Conservation (phyloP, 768 basidiomycete genomes). For the Clitopilus hobsonii region DNA sequence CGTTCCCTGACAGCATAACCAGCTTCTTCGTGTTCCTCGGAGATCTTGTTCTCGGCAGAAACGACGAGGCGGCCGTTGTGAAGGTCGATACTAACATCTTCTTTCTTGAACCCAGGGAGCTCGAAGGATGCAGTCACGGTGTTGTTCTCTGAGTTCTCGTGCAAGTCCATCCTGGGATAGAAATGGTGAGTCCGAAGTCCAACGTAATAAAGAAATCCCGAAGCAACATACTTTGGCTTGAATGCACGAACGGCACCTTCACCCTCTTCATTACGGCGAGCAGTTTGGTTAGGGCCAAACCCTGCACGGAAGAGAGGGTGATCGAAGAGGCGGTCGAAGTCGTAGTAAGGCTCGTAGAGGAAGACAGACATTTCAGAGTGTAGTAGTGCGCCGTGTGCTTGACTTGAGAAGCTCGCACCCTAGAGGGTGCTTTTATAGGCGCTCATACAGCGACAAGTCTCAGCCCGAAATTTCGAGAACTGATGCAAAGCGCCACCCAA, state of each 20-base stretch:
- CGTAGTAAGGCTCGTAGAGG: slow-evolving; percentile 2
- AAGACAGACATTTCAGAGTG: background rate
- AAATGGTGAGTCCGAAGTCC: background rate
- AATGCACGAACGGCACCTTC: background rate
- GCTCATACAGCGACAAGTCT: background rate
- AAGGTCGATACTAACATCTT: slow-evolving; percentile 50
- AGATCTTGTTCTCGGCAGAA: slow-evolving; percentile 41
- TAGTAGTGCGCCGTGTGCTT: background rate
- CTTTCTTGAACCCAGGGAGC: slow-evolving; percentile 51
- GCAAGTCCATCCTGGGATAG: slow-evolving; percentile 48
- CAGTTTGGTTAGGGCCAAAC: background rate
- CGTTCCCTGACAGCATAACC: slow-evolving; percentile 49
- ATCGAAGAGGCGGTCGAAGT: slow-evolving; percentile 1
- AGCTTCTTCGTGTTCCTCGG: slow-evolving; percentile 28
- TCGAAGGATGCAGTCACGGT: slow-evolving; percentile 56
- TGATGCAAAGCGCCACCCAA: background rate
- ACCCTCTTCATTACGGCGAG: background rate
- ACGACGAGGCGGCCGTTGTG: slow-evolving; percentile 46
- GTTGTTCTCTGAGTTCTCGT: slow-evolving; percentile 44
- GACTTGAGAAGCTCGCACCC: background rate
- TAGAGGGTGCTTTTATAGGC: background rate
- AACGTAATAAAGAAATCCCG: background rate
- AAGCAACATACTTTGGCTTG: background rate
- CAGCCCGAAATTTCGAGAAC: background rate
- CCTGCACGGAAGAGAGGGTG: background rate